Evolutionary conservation across 441 rosid genomes (phyloP).

Genomic region (Populus hybrid): DNA sequence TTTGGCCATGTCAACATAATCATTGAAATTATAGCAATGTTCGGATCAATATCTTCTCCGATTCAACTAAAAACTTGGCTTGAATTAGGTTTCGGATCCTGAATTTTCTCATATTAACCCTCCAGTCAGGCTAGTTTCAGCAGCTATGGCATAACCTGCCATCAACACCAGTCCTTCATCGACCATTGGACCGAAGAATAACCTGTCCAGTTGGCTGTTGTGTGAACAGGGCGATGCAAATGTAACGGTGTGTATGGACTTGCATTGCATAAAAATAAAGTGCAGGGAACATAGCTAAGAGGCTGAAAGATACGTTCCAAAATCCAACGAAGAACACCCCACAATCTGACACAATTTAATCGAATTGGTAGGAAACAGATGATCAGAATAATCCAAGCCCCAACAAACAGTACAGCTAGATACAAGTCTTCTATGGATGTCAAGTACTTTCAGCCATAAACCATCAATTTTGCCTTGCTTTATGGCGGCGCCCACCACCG

Average conservation of each 20-base stretch:
- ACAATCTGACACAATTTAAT: background rate
- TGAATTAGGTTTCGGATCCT: too few species aligned
- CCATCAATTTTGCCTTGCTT: background rate
- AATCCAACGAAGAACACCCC: background rate
- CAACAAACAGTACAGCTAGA: constrained; percentile 2
- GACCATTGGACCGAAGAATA: background rate
- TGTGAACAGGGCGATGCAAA: too few species aligned
- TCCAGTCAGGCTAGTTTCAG: too few species aligned
- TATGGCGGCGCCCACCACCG: background rate
- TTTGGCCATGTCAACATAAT: too few species aligned
- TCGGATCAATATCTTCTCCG: too few species aligned
- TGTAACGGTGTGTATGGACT: too few species aligned
- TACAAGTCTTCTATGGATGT: background rate
- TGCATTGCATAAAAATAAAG: background rate
- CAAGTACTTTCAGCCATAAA: constrained; percentile 7
- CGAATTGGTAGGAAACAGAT: background rate
- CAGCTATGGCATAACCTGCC: too few species aligned
- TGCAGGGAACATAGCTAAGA: background rate
- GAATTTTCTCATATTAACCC: too few species aligned
- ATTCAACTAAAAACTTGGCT: too few species aligned
- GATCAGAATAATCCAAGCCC: constrained; percentile 4
- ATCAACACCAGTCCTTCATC: too few species aligned
- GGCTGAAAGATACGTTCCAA: background rate
- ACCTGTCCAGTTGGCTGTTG: background rate
- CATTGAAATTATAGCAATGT: too few species aligned